Evolutionary conservation across 2,329 filamentous ascomycete genomes (phyloP), one percentile per base, ranked within the genome.

Genomic region (Botrytis aclada): DNA sequence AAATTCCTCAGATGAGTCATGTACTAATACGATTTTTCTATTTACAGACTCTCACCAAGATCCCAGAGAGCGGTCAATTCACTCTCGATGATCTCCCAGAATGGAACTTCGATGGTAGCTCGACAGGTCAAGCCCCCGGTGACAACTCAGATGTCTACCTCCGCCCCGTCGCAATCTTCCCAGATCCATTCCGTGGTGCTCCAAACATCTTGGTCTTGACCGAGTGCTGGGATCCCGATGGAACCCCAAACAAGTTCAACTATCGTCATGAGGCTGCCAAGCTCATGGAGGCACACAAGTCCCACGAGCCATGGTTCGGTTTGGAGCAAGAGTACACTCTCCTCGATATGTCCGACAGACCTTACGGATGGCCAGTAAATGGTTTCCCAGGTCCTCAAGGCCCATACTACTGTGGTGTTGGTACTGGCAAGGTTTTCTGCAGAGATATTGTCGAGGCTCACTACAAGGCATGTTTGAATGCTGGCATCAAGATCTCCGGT

Each of bases 111-210:
- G 91, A 93, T 83, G 95, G 95, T 81, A 97, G 94, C 73, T 97
- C 94, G 22, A 98, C 94, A 78, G 91, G 88, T 78, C 95, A 98
- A 85, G 95, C 95, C 66, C 93, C 94, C 58, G 94, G 95, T 80
- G 93, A 97, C 84, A 96, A 98, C 90, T 97, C 94, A 65, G 95
- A 98, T 85, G 93, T 98, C 87, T 98, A 97, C 89, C 93, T 98
- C 79, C 92, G 93, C 82, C 95, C 95, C 74, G 89, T 93, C 76
- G 93, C 94, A 79, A 90, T 95, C 85, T 98, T 89, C 89, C 92
- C 94, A 79, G 94, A 97, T 77, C 95, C 95, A 74, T 95, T 98
- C 91, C 93, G 95, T 78, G 89, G 90, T 75, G 90, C 90, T 74
- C 93, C 94, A 85, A 98, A 98, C 88, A 92, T 98, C 83, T 90